These are phyloP conservation scores for Phycomyces nitens DNA, from an alignment of 192 early-diverging fungal genomes.

Conservation along the genomic window DNA sequence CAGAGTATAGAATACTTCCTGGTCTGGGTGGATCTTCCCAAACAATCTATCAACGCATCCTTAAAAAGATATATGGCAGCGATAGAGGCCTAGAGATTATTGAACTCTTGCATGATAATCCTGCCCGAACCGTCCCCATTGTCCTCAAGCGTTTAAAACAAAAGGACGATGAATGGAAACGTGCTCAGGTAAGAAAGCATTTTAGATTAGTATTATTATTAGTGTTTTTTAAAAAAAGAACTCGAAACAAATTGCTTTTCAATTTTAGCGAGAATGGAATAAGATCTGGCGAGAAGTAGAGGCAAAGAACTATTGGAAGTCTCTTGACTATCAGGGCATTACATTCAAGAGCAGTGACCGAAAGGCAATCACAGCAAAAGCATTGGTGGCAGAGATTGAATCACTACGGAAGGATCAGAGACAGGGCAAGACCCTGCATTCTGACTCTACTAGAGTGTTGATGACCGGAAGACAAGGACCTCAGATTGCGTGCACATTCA, in stretches of 20 bases:
- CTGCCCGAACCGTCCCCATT: slow-evolving; percentile 84
- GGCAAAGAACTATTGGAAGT: slow-evolving; percentile 85
- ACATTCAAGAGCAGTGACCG: slow-evolving; percentile 84
- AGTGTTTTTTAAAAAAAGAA: slow-evolving; percentile 98
- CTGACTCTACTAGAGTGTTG: neutral
- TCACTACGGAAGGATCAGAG: slow-evolving; percentile 73
- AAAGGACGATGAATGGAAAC: slow-evolving; percentile 98
- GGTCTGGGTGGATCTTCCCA: slow-evolving; percentile 80
- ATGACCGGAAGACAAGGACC: slow-evolving; percentile 41
- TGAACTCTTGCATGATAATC: slow-evolving; percentile 87
- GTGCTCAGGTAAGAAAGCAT: slow-evolving; percentile 75
- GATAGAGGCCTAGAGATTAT: slow-evolving; percentile 85
- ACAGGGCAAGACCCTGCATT: slow-evolving; percentile 38
- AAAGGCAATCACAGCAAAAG: slow-evolving; percentile 71
- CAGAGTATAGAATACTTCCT: slow-evolving; percentile 64
- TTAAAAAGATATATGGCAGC: slow-evolving; percentile 91
- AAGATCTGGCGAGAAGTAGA: slow-evolving; percentile 96
- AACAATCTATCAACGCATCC: slow-evolving; percentile 83
- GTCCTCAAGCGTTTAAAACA: slow-evolving; percentile 93
- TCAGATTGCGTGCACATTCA: slow-evolving; percentile 79
- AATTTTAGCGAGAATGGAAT: slow-evolving; percentile 81
- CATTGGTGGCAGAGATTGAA: slow-evolving; percentile 85
- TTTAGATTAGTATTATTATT: no score
- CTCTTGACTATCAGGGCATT: slow-evolving; percentile 91
- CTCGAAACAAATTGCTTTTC: slow-evolving; percentile 65